Conservation (phyloP, 164 flowering plant species). For the Santalum album region DNA sequence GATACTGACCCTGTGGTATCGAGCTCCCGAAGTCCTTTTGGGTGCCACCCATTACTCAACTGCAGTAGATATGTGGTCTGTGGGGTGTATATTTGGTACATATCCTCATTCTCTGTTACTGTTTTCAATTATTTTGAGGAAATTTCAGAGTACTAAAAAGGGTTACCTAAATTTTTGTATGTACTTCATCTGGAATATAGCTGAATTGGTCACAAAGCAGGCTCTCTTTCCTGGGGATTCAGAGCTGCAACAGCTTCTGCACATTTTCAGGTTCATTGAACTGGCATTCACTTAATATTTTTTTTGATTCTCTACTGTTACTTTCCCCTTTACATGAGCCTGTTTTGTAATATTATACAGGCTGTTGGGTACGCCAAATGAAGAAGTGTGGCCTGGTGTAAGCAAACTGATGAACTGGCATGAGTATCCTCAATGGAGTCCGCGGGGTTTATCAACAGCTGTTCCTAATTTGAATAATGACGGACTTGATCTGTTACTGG, state of each 20-base stretch:
- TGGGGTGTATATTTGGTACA: constrained; percentile 87
- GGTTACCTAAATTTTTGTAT: too few species aligned
- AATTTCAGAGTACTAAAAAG: neutral
- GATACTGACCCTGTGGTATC: constrained; percentile 79
- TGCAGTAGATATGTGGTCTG: constrained; percentile 92
- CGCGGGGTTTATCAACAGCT: constrained; percentile 44
- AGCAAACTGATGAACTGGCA: constrained; percentile 78
- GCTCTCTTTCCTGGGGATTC: constrained; percentile 87
- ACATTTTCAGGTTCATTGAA: constrained; percentile 65
- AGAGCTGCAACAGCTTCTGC: constrained; percentile 85
- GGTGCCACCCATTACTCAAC: constrained; percentile 70
- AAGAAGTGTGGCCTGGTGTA: constrained; percentile 82
- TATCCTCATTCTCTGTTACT: too few species aligned
- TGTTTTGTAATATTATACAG: constrained; percentile 20
- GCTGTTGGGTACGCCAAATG: constrained; percentile 85
- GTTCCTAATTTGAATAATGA: constrained; percentile 57
- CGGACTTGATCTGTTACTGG: constrained; percentile 62
- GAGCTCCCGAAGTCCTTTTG: constrained; percentile 71
- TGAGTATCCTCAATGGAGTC: constrained; percentile 83
- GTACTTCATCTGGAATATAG: constrained; percentile 17
- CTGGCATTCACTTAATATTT: neutral
- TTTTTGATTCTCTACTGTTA: neutral
- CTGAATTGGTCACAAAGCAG: constrained; percentile 76
- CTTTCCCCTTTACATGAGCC: too few species aligned
- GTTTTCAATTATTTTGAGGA: neutral